Percentiles rank a stretch among this genome's conserved stretches.
Evolutionary conservation across 208 protist genomes (phyloP).

Genomic region (Trypanosoma lewisi): DNA sequence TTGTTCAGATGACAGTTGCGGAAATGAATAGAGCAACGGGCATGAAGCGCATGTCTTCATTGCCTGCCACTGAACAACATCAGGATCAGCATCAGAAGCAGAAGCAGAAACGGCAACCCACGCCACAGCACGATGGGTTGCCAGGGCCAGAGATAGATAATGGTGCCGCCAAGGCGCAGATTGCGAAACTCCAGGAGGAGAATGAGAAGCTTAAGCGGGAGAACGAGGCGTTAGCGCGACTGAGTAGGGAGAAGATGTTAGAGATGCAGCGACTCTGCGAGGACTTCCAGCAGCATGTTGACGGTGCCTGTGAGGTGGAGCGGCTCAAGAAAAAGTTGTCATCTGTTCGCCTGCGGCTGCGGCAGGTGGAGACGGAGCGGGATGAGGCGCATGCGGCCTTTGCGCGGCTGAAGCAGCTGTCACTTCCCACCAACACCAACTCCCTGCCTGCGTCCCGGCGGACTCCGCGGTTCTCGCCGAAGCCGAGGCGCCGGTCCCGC

Average conservation of each 20-base stretch:
- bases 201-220: constrained; percentile 63
- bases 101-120: too few relatives aligned
- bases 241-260: constrained; percentile 81
- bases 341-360: constrained; percentile 42
- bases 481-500: constrained; percentile 19
- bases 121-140: neutral
- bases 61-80: neutral
- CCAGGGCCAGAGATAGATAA: constrained; percentile 4
- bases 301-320: constrained; percentile 42
- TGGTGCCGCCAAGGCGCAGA: constrained; percentile 2
- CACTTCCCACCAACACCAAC: too few relatives aligned
- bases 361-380: constrained; percentile 38
- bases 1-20: constrained; percentile 23
- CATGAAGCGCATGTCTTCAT: neutral
- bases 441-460: neutral
- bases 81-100: neutral
- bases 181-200: constrained; percentile 31
- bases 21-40: neutral
- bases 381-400: constrained; percentile 32
- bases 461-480: constrained; percentile 19
- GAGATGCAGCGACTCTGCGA: constrained; percentile 84
- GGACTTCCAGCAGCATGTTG: constrained; percentile 57
- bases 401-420: constrained; percentile 17
- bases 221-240: constrained; percentile 52
- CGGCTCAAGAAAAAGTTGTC: constrained; percentile 43